Base-by-base conservation (phyloP, 2,329 filamentous ascomycete genomes). In the Diatrype stigma region DNA sequence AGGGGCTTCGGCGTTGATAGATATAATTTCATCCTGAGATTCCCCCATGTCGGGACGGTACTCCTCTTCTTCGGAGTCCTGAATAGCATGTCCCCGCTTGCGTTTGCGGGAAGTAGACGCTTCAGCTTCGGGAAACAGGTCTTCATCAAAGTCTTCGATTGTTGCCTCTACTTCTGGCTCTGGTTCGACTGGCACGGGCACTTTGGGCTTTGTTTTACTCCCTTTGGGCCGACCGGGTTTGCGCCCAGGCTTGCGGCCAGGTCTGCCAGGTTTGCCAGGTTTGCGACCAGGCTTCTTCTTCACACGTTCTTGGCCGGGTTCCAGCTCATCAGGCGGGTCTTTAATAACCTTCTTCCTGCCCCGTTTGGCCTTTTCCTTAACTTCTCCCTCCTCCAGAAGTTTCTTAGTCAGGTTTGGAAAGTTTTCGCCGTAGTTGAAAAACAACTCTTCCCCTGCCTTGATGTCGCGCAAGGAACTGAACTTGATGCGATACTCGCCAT, bases 361-460 rank as follows among this genome's bases (percentile, higher is more conserved):
- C 22, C 52, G 50, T 17, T 51, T 50, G 16, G 38, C 48, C 46
- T 65, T 66, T 51, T 66, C 63, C 45, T 65, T 59, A n/a, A 59
- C 63, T 30, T 70, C 69, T 56, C 72, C 71, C 57, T 73, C 70
- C 56, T 77, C 71, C 26, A 77, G 66, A 22, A 77, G 64, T 53
- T 77, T 78, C 65, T 79, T 76, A 32, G 73, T 82, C 51, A 85
- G 65, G 52, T 85, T 84, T 12, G 81, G 80, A 60, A 86, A 86
- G 54, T 84, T 81, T 61, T 85, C 79, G 40, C 87, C 87, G 60
- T 95, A 94, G 63, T 93, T 82, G 67, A 93, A 95, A 63, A 90
- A 87, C 1, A 95, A 71, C 67, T 94, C 89, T 54, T 90, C 85
- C 22, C 89, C 89, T 3, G 80, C 75, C 52, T 78, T 75, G 61